Conservation (phyloP, 208 protist genomes). For the Acanthamoeba culbertsoni region DNA sequence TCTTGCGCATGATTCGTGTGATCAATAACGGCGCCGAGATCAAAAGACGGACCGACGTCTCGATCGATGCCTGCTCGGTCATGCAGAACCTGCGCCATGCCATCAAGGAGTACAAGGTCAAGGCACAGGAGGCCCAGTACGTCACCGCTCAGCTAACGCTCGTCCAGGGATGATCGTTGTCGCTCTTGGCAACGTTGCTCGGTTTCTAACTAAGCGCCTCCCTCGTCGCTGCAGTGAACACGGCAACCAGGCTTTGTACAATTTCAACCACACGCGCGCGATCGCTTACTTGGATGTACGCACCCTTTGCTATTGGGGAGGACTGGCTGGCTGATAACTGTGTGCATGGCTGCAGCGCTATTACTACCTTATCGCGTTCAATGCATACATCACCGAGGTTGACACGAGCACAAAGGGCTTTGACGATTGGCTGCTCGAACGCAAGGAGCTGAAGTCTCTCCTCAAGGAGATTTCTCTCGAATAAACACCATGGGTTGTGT, state of each 20-base stretch:
- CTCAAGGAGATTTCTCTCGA: conserved; percentile 44
- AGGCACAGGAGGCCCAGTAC: background rate
- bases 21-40: conserved; percentile 36
- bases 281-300: conserved; percentile 36
- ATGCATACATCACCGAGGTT: conserved; percentile 9
- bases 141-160: background rate
- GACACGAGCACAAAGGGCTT: background rate
- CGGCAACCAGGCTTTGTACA: conserved; percentile 5
- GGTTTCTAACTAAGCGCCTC: background rate
- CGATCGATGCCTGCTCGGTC: conserved; percentile 18
- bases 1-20: conserved; percentile 30
- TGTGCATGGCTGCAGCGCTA: background rate
- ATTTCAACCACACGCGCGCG: background rate
- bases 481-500: background rate
- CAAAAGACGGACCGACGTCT: background rate
- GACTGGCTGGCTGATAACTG: background rate
- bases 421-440: background rate
- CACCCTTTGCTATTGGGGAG: background rate
- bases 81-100: conserved; percentile 57
- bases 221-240: background rate
- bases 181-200: background rate
- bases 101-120: conserved; percentile 55
- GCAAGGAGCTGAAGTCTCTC: conserved; percentile 8
- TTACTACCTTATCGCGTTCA: conserved; percentile 47
- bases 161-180: background rate